Evolutionary conservation across 202 grass and related monocot species (phyloP).

Genomic region (Eragrostis tef): DNA sequence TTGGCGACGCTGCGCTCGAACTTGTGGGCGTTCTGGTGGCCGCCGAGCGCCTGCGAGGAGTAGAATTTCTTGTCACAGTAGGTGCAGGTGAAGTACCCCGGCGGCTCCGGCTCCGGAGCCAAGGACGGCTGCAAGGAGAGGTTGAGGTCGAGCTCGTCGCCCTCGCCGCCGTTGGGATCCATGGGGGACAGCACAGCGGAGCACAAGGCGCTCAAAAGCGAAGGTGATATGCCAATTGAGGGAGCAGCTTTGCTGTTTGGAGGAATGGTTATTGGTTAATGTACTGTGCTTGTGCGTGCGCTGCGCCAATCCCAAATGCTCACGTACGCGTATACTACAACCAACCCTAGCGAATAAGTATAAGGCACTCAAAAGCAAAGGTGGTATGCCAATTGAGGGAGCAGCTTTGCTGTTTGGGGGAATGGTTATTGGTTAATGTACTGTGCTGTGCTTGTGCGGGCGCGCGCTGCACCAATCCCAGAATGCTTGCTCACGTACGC

Average conservation of each 20-base stretch:
- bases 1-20: slow-evolving; percentile 81
- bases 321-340: slow-evolving; percentile 7
- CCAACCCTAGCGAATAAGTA: slow-evolving; percentile 32
- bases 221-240: slow-evolving; percentile 17
- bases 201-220: neutral
- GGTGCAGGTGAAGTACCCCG: slow-evolving; percentile 73
- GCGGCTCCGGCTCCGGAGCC: slow-evolving; percentile 52
- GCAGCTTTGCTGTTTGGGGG: slow-evolving; percentile 20
- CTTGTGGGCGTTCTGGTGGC: slow-evolving; percentile 97
- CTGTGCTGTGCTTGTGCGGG: neutral
- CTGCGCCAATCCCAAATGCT: slow-evolving; percentile 14
- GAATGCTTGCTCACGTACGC: slow-evolving; percentile 14
- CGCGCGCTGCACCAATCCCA: neutral
- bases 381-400: slow-evolving; percentile 1
- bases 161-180: slow-evolving; percentile 47
- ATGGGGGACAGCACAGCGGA: slow-evolving; percentile 39
- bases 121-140: slow-evolving; percentile 61
- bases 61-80: slow-evolving; percentile 90
- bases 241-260: slow-evolving; percentile 15
- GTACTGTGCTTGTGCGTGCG: neutral
- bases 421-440: slow-evolving; percentile 33
- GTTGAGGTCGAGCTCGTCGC: slow-evolving; percentile 62
- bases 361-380: neutral
- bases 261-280: slow-evolving; percentile 31
- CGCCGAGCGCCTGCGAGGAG: slow-evolving; percentile 85